Base-by-base conservation (phyloP, 2,329 filamentous ascomycete genomes). In the Epichloe sp. region DNA sequence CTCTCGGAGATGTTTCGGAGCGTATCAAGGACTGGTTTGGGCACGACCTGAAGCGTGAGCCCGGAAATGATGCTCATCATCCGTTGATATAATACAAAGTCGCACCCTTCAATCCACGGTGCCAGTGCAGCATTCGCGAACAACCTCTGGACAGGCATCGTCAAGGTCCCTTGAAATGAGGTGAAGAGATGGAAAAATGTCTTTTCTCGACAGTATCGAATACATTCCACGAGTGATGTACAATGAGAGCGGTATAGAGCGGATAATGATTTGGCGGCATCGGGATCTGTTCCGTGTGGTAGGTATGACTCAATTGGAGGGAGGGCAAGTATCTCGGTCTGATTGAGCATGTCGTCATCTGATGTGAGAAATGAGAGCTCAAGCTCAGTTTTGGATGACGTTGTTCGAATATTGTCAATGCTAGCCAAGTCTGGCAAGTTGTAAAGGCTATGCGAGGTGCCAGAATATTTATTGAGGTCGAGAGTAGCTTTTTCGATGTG, bases 161-260 rank as follows among this genome's bases (percentile, higher is more conserved):
- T 98, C 60, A 98, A 78, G 2, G 90, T 97, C 51, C 93, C 93
- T 62, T 95, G 88, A 65, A 98, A 97, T 1, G 91, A 93, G 5
- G 86, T 90, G 65, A 94, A 95, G 15, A 96, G 79, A 57, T 94
- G 88, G 65, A 95, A 95, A 65, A 98, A 95, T 6, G 89, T 91
- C 70, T 95, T 95, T 67, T 96, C 88, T 63, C 93, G 94, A 75
- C 91, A 96, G 66, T 88, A 97, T 34, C 93, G 86, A 55, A 98
- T 89, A 59, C 88, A 91, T 67, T 98, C 93, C 35, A 98, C 86
- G 5, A 98, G 77, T 1, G 90, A 96, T 14, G 93, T 96, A 65
- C 90, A 95, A 64, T 97, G 91, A 3, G 91, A 93, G 47, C 89
- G 82, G 64, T 98, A 98, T 23, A 97, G 76, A 4, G 91, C 90